phyloP scores from a whole-genome alignment of 139 green algal species.

The Diplosphaera chodatii region DNA sequence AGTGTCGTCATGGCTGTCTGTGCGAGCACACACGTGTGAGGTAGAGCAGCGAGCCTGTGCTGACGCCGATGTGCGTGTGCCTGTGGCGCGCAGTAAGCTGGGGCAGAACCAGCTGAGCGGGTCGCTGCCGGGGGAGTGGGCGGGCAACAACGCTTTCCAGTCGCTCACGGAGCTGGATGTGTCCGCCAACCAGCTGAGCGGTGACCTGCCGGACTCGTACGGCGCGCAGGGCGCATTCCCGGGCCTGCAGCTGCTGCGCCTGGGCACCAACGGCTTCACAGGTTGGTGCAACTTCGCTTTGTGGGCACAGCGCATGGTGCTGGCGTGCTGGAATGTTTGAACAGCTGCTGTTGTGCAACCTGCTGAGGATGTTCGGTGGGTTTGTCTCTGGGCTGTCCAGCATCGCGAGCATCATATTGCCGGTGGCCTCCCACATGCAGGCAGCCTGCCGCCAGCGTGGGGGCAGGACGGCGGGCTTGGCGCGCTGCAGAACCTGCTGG shows the following conservation, averaged over 20 bases:
- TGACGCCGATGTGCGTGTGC: no score
- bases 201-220: neutral
- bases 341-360: no score
- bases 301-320: no score
- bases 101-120: neutral
- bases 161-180: neutral
- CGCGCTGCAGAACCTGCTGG: neutral
- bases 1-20: no score
- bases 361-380: no score
- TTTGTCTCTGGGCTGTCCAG: no score
- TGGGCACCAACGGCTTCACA: neutral
- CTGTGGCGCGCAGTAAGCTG: neutral
- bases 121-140: neutral
- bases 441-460: neutral
- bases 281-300: no score
- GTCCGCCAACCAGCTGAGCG: neutral
- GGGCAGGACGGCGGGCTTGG: neutral
- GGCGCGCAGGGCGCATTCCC: neutral
- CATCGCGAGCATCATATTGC: no score
- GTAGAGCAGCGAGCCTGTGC: no score
- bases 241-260: neutral
- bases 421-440: neutral
- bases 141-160: neutral
- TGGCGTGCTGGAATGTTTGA: no score
- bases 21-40: no score